Base-by-base conservation (phyloP, 257 asterid species). In the Cinchona pubescens region DNA sequence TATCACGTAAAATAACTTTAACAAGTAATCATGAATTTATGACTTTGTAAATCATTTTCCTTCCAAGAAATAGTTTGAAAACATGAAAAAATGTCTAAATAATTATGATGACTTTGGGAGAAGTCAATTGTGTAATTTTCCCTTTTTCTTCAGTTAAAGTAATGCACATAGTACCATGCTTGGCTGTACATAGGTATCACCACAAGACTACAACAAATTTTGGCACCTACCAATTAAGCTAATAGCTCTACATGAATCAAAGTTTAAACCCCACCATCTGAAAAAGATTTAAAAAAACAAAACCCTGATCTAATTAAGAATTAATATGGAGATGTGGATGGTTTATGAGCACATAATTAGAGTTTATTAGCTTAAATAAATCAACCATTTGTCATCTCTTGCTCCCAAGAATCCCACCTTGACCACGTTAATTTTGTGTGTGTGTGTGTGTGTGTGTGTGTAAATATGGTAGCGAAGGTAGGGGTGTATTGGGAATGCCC, bases 371-470 rank as follows among this genome's bases (percentile, higher is more conserved):
- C 46, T 30, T 27, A 69, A 59, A 45, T 69, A 25, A 35, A 35
- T 64, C 32, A 23, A 65, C 15, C 6, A 53, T 51, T 38, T 49
- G 66, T 23, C 67, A 23, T 48, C 16, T 29, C 25, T 38, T 32
- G 64, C 34, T 4, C 71, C 69, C 75, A 40, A 13, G 43, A 38
- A 51, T 53, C 78, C 78, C 65, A 46, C 60, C 48, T 29, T 38
- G 51, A 18, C 18, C 7, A 23, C 34, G 29, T 37, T 46, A 9
- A 16, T 45, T 1, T 10, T 10, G 51, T 46, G 16, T 15, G 16
- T 46, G n/a, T 2, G 2, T 37, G 55, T 48, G 55, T 13, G 12
- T 37, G 2, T 2, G 23, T 37, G 8, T 65, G 12, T 60, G 12
- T 13, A n/a, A 15, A 32, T 63, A 37, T 61, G 38, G 38, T 6